Base-by-base conservation (phyloP, 2,329 filamentous ascomycete genomes). In the Fusarium stilboides region DNA sequence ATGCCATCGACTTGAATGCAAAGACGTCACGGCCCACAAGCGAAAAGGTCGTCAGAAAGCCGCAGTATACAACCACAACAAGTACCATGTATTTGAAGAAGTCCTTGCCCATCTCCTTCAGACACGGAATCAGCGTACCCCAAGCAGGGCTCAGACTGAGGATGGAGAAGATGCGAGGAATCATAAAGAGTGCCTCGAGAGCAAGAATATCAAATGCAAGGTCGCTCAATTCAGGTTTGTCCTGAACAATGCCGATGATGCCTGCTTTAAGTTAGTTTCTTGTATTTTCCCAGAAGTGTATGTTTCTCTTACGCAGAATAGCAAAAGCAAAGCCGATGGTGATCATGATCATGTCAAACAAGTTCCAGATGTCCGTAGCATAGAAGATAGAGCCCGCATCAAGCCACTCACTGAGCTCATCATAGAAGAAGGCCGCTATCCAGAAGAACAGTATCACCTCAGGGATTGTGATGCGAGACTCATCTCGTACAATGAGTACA, bases 71-170 rank as follows among this genome's bases (percentile, higher is more conserved):
- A 55, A 97, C 91, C 47, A 93, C 83, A 43, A 97, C 92, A 26
- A 95, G 85, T 2, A 93, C 91, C 80, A 89, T 87, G 76, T 96
- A 97, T 75, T 94, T 94, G 78, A 94, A 80, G 77, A 97, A 97
- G 77, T 97, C 94, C 79, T 94, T 95, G 39, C 92, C 92, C 94
- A 98, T 98, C 77, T 95, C 93, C 77, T 96, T 96, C 51, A 98
- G 85, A 68, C 94, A 97, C 0, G 94, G 94, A 62, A 98, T 94
- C 49, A 96, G 80, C 1, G 92, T 96, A 42, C 93, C 94, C 86
- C 96, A 98, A 77, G 97, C 97, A 2, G 93, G 93, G 73, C 94
- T 94, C 68, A 98, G 80, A 76, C 92, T 95, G 67, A 97, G 85
- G 53, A 98, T 87, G 15, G 94, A 97, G 81, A 92, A 97, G 71